phyloP scores from a whole-genome alignment of 164 flowering plant species.

The Liriodendron chinense region DNA sequence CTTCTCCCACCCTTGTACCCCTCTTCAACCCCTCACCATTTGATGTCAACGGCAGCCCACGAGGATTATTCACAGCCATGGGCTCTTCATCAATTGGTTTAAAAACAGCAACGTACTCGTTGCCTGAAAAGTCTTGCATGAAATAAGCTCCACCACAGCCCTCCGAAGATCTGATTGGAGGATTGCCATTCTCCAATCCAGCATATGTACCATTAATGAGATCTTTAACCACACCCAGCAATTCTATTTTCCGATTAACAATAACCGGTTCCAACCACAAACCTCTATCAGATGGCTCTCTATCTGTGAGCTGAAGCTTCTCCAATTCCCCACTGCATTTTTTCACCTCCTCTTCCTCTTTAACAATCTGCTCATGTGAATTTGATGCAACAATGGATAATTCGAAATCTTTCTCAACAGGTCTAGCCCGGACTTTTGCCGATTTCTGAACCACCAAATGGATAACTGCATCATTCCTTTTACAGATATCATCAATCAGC shows the following conservation, averaged over 20 bases:
- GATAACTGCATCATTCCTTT: constrained; percentile 47
- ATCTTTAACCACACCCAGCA: constrained; percentile 30
- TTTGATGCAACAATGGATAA: constrained; percentile 48
- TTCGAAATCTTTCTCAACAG: constrained; percentile 45
- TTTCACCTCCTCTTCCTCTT: neutral
- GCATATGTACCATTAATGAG: constrained; percentile 45
- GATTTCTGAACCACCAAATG: constrained; percentile 62
- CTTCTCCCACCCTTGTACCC: constrained; percentile 80
- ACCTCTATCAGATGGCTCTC: constrained; percentile 31
- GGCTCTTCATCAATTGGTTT: constrained; percentile 89
- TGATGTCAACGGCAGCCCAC: constrained; percentile 50
- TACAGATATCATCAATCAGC: constrained; percentile 47
- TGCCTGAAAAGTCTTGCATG: constrained; percentile 49
- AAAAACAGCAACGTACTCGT: constrained; percentile 47
- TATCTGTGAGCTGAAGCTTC: constrained; percentile 18
- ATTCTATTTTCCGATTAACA: constrained; percentile 38
- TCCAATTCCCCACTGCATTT: constrained; percentile 3
- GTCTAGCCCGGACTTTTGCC: constrained; percentile 49
- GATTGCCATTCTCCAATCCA: constrained; percentile 56
- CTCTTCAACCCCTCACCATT: constrained; percentile 73
- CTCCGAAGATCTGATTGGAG: constrained; percentile 57
- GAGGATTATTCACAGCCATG: constrained; percentile 67
- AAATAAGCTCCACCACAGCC: constrained; percentile 82
- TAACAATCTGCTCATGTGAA: constrained; percentile 15
- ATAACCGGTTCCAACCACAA: constrained; percentile 48